Base-by-base conservation (phyloP, 352 stramenopile species). In the Phytopythium helicoides region DNA sequence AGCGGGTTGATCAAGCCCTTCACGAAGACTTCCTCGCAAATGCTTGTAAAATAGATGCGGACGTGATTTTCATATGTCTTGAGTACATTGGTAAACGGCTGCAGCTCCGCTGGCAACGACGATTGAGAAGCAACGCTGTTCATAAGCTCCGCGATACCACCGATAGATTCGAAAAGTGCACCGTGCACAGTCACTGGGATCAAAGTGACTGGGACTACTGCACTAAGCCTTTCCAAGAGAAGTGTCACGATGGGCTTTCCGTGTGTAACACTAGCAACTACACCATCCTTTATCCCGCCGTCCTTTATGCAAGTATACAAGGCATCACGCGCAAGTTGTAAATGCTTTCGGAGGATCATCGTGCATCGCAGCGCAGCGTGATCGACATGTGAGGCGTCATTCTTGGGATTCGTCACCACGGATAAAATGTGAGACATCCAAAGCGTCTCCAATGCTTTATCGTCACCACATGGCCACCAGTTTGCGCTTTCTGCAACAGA, bases 171-270 rank as follows among this genome's bases (percentile, higher is more conserved):
- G 26, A 95, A 94, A 0, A 95, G 52, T 21, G 78, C 80, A 26
- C 80, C 86, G 42, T 95, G 86, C 21, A 92, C 73, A 36, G 81
- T 67, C 26, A 95, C 68, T 3, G 86, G 86, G 44, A 95, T 93
- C 28, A 75, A 89, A 15, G 79, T 66, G 31, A 94, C 63, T 14
- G 60, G 52, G 16, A 60, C 62, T 71, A 81, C 90, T 1, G 66
- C 56, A 31, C 81, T 91, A 14, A 95, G 26, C 15, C 76, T 76
- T 34, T 68, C 72, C 25, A 92, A 28, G 31, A 94, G 46, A n/a
- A 67, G 53, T 3, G 80, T 90, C 22, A 86, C 60, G 16, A 91
- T 82, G 22, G 82, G 78, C 37, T 76, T 82, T 16, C 57, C 50
- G 15, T 66, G 81, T 0, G 68, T 83, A 16, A 77, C 52, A 35